Base-by-base conservation (phyloP, 2,329 filamentous ascomycete genomes). In the Acephala macrosclerotiorum region DNA sequence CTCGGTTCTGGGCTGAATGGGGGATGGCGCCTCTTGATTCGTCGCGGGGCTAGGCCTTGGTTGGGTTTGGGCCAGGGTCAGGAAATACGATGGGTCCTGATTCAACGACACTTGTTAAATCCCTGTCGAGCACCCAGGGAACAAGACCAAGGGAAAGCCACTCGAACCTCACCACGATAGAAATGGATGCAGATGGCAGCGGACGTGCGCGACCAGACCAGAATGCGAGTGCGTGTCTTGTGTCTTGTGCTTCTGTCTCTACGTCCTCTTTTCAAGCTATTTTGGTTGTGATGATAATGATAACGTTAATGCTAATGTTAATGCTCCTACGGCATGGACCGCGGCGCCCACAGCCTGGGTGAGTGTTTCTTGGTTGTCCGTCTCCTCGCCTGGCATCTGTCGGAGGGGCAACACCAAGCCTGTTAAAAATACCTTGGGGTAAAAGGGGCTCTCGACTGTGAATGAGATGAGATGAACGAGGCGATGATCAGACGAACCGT, bases 401-500 rank as follows among this genome's bases (percentile, higher is more conserved):
- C 49, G 49, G 49, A 53, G 49, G 49, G 49, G 3, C 49, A 53
- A 53, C 49, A 53, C 49, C 25, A 29, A 53, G 49, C 49, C 26
- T 26, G 49, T 53, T 29, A 53, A 53, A 53, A 53, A 29, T 29
- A 26, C 49, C n/a, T 33, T 18, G 49, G 49, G 49, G 22, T 29
- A 53, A 53, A 51, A 53, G 45, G 49, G 16, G 18, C 25, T 53
- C 22, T 16, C 49, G 36, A 12, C 57, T n/a, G 36, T 5, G 57
- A 38, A 2, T 20, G 56, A 22, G 33, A 57, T 33, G 56, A 59
- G 36, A 40, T 25, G 40, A 60, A 63, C 58, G 40, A 38, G 29
- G 57, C 60, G 51, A 63, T 49, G 49, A 53, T 53, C 49, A 53
- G 49, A 53, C 9, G 49, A 53, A 53, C 49, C 22, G 26, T 53